A percentile compares a stretch with the other conserved stretches of the same genome.
Conservation (phyloP, 1,284 basidiomycete species). For the Chalciporus sp. region DNA sequence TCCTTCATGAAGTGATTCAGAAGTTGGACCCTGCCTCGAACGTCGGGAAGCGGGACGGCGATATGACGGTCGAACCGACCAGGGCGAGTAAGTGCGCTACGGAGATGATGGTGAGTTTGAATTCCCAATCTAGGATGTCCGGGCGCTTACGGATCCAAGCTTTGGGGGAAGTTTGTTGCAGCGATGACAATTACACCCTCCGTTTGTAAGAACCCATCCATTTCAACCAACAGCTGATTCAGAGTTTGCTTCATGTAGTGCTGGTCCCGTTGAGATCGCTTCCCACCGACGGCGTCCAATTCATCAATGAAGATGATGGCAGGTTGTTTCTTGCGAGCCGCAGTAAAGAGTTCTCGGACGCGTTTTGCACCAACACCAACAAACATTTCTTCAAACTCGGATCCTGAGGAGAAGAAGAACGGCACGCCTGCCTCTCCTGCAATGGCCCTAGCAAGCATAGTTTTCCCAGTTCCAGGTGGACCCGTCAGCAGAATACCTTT, state of each 20-base stretch:
- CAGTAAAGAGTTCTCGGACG: constrained; percentile 93
- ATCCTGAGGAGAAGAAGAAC: constrained; percentile 88
- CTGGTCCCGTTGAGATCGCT: constrained; percentile 86
- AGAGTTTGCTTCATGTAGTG: constrained; percentile 91
- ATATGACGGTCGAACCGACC: constrained; percentile 93
- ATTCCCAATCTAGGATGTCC: constrained; percentile 2
- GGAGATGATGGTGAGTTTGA: constrained; percentile 19
- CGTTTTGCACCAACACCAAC: constrained; percentile 96
- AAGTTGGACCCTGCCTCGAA: constrained; percentile 87
- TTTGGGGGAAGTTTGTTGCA: constrained; percentile 94
- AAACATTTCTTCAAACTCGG: constrained; percentile 98
- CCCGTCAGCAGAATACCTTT: constrained; percentile 92
- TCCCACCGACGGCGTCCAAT: constrained; percentile 91
- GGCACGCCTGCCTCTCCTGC: constrained; percentile 97
- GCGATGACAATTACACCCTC: constrained; percentile 94
- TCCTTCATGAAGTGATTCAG: constrained; percentile 87
- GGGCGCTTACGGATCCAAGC: constrained; percentile 75
- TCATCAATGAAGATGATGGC: constrained; percentile 96
- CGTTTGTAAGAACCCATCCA: constrained; percentile 91
- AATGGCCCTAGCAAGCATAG: constrained; percentile 92
- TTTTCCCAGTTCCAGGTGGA: constrained; percentile 94
- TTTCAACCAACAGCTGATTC: constrained; percentile 92
- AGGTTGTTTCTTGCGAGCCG: constrained; percentile 93
- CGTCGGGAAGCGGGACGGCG: constrained; percentile 86
- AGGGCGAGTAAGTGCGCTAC: constrained; percentile 87